Percentiles rank a stretch among this genome's conserved stretches.
These are phyloP conservation scores for Davidsoniella australis DNA, from an alignment of 2,329 filamentous ascomycete species.

Conservation along the genomic window DNA sequence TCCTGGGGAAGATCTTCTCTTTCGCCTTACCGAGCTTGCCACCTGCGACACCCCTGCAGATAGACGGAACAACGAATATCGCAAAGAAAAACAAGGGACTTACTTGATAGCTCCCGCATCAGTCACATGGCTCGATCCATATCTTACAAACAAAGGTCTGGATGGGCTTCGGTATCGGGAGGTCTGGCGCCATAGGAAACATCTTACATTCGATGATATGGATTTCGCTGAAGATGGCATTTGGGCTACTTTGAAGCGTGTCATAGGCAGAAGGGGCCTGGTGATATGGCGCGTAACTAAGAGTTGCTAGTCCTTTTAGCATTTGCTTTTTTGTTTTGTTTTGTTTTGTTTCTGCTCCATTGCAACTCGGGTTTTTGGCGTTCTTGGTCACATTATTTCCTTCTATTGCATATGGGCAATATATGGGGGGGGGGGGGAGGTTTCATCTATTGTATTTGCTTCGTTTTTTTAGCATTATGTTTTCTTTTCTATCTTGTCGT, in stretches of 20 bases:
- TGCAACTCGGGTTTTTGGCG: background rate
- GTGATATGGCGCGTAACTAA: slow-evolving; percentile 48
- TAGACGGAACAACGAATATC: slow-evolving; percentile 35
- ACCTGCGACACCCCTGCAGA: slow-evolving; percentile 45
- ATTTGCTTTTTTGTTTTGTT: slow-evolving; percentile 13
- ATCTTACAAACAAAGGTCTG: slow-evolving; percentile 39
- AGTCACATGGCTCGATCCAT: slow-evolving; percentile 50
- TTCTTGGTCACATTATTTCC: background rate
- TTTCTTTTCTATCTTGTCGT: background rate
- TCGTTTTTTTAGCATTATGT: background rate
- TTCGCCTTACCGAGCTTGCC: slow-evolving; percentile 39
- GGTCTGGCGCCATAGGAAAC: slow-evolving; percentile 49
- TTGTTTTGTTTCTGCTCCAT: slow-evolving; percentile 14
- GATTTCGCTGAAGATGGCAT: slow-evolving; percentile 65
- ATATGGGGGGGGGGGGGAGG: too few species aligned
- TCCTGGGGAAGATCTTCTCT: slow-evolving; percentile 40
- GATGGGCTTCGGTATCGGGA: slow-evolving; percentile 47
- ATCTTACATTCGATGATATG: slow-evolving; percentile 65
- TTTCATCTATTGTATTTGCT: background rate
- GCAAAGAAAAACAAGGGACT: slow-evolving; percentile 44
- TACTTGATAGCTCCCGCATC: slow-evolving; percentile 60
- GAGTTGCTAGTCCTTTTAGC: slow-evolving; percentile 26
- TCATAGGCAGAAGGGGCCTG: slow-evolving; percentile 46
- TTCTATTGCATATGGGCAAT: too few species aligned
- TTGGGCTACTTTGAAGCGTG: slow-evolving; percentile 50